Base-by-base conservation (phyloP, 495 filamentous ascomycete species). In the Neurospora pannonica region DNA sequence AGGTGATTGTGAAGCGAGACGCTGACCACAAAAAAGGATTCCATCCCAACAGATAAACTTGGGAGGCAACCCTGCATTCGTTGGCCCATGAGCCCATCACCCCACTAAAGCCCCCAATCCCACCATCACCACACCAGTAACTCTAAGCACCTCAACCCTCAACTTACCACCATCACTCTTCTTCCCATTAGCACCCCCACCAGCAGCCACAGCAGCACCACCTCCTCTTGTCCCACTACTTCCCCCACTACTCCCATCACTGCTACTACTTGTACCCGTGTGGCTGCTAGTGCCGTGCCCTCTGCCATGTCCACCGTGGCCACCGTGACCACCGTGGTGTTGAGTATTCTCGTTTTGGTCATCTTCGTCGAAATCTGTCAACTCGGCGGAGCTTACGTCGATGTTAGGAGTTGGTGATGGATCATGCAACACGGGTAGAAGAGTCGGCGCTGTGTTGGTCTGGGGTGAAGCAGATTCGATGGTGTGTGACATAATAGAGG, bases 361-460 rank as follows among this genome's bases (percentile, higher is more conserved):
- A 2, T 60, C 21, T 19, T 67, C 28, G 6, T 19, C 7, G 6
- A 67, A 36, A 34, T 67, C 28, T 1, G 54, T 19, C 2, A 67
- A 4, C 0, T 67, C 15, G n/a, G n/a, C n/a, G n/a, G n/a, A n/a
- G n/a, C n/a, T n/a, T n/a, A n/a, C n/a, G n/a, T n/a, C n/a, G n/a
- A n/a, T n/a, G n/a, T n/a, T n/a, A n/a, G n/a, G n/a, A 15, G 48
- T 6, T 24, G 21, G 6, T 31, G 24, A 9, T 62, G 24, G 13
- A 1, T 31, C 34, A 34, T 34, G 13, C 2, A 24, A 17, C 5
- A 2, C 6, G 11, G 13, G 24, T 62, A 5, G 1, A 17, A 8
- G 2, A 24, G 48, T 0, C 10, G 48, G 2, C 2, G 0, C 0
- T 9, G 6, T 1, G 6, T 5, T 31, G 28, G 54, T 17, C 13